Evolutionary conservation across 495 filamentous ascomycete genomes (phyloP), one percentile per base, ranked within the genome.

Genomic region (Durotheca rogersii): DNA sequence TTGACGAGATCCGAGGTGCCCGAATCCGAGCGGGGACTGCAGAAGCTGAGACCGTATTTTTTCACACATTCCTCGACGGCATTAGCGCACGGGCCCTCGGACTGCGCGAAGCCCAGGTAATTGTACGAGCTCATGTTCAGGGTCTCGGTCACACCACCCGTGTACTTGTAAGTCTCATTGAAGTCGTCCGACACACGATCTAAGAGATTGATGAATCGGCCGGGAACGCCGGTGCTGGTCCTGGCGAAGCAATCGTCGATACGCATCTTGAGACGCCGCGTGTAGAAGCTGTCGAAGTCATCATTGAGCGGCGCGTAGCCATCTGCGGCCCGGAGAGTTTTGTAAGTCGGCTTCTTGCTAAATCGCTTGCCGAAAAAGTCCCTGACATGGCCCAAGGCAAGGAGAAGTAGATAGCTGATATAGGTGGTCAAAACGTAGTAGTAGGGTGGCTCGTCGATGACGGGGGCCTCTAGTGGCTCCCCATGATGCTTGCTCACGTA

Each of bases 81-180:
- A 70, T 97, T 94, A 19, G 94, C 94, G 67, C 94, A 97, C 29
- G 92, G 92, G 11, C 93, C 93, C 61, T 96, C 90, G 0, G 93
- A 97, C 69, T 98, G 94, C 47, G 93, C 93, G 64, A 98, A 98
- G 19, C 93, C 93, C 5, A 98, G 87, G 59, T 98, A 98, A 64
- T 98, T 98, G 78, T 98, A 98, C 3, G 93, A 98, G 72, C 90
- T 96, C 83, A 98, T 83, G 67, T 98, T 98, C 47, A 98, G 72
- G 0, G 93, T 96, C 65, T 98, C 89, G n/a, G 93, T 97, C 38
- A 81, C 83, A 25, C 89, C 94, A 29, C 94, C 94, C 7, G 85
- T 90, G 58, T 88, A 79, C 60, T 88, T 81, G 74, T 95, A 98
- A 57, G 82, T 81, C 56, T 84, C 78, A 68, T 97, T 97, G 73